Evolutionary conservation across 345 rosid genomes (phyloP).

Genomic region (Conringia planisiliqua): DNA sequence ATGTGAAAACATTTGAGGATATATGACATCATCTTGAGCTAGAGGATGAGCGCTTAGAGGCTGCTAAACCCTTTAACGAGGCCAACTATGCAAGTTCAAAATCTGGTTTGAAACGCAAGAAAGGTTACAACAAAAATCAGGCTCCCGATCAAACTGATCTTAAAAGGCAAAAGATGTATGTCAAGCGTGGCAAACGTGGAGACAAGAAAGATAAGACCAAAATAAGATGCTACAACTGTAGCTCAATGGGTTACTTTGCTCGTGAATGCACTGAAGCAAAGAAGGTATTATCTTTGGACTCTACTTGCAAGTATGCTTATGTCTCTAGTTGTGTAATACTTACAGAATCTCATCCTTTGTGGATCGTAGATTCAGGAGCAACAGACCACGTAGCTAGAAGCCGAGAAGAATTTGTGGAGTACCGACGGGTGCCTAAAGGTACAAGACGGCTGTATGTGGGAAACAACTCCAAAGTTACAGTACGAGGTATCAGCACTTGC

Average conservation of each 20-base stretch:
- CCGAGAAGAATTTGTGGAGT: background rate
- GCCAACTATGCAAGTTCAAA: background rate
- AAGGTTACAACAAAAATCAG: background rate
- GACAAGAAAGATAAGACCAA: background rate
- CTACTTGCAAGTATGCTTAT: too few relatives aligned
- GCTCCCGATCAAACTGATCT: background rate
- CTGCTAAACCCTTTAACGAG: background rate
- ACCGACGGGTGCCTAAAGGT: background rate
- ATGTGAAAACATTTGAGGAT: background rate
- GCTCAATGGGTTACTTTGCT: background rate
- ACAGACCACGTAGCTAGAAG: background rate
- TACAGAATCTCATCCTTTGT: too few relatives aligned
- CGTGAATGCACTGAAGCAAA: too few relatives aligned
- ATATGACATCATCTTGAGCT: constrained; percentile 7
- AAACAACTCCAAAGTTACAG: background rate
- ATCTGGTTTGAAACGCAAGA: background rate
- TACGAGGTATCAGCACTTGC: background rate
- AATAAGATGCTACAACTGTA: background rate
- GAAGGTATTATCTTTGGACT: too few relatives aligned
- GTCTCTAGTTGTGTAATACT: too few relatives aligned
- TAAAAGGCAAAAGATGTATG: background rate
- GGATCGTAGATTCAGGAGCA: background rate
- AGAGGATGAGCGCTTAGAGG: constrained; percentile 6
- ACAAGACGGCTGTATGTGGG: background rate
- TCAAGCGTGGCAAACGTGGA: background rate